Conservation (phyloP, 306 rosid species). For the Gillenia trifoliata region DNA sequence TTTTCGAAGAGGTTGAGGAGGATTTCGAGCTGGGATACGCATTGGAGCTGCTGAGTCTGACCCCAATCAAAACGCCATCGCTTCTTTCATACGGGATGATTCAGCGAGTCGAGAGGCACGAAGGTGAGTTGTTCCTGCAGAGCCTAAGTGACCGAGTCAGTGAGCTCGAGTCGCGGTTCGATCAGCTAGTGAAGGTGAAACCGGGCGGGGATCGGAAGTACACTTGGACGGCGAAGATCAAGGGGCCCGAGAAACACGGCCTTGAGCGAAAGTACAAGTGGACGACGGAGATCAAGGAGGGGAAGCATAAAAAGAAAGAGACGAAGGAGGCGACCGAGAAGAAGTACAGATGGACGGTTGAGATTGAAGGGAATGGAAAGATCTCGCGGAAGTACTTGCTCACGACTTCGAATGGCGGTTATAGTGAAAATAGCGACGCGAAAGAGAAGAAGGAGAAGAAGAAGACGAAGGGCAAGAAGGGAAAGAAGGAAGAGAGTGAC, state of each 20-base stretch:
- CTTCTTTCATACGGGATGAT: constrained; percentile 29
- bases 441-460: constrained; percentile 36
- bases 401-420: constrained; percentile 42
- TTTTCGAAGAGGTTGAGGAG: constrained; percentile 33
- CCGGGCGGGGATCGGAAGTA: constrained; percentile 56
- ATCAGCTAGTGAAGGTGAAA: constrained; percentile 35
- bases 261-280: constrained; percentile 69
- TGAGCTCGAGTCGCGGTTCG: constrained; percentile 66
- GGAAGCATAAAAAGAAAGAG: constrained; percentile 34
- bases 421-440: constrained; percentile 11
- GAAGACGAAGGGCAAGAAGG: constrained; percentile 32
- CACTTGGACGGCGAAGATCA: constrained; percentile 80
- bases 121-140: constrained; percentile 36
- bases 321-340: constrained; percentile 23
- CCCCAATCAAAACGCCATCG: constrained; percentile 37
- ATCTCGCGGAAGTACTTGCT: constrained; percentile 51
- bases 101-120: constrained; percentile 44
- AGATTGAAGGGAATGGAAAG: constrained; percentile 65
- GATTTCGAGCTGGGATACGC: constrained; percentile 32
- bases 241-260: constrained; percentile 45
- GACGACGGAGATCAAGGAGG: constrained; percentile 61
- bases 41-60: constrained; percentile 22
- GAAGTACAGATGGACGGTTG: constrained; percentile 76
- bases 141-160: constrained; percentile 56
- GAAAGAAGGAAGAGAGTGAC: constrained; percentile 37